Percentiles rank a stretch among this genome's conserved stretches.
Conservation (phyloP, 805 yeast genomes). For the Cyberlindnera mycetangii region DNA sequence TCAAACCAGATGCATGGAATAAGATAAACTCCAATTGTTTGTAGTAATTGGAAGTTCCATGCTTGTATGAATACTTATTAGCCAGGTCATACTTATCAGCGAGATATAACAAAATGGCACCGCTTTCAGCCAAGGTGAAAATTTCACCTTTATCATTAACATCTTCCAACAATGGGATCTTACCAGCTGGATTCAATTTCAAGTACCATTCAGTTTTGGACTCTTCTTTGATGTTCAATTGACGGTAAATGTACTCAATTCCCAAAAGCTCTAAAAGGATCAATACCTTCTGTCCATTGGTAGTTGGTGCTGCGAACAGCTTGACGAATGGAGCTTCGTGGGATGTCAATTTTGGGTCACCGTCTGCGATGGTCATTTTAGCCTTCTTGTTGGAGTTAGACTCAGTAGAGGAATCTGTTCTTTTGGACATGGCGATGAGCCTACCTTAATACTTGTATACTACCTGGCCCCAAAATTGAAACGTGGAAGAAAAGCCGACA, state of each 20-base stretch:
- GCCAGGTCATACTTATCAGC: slow-evolving; percentile 57
- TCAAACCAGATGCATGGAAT: slow-evolving; percentile 56
- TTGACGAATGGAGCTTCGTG: slow-evolving; percentile 40
- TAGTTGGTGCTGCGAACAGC: slow-evolving; percentile 38
- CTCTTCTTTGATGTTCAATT: slow-evolving; percentile 38
- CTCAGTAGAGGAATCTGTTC: not conserved
- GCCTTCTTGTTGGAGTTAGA: slow-evolving; percentile 1
- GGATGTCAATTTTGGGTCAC: slow-evolving; percentile 15
- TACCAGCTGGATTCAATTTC: slow-evolving; percentile 56
- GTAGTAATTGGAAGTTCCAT: slow-evolving; percentile 44
- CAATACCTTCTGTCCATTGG: slow-evolving; percentile 40
- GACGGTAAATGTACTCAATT: slow-evolving; percentile 32
- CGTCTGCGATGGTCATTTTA: slow-evolving; percentile 7
- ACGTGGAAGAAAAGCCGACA: too few relatives aligned
- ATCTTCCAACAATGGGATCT: slow-evolving; percentile 52
- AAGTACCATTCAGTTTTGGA: slow-evolving; percentile 57
- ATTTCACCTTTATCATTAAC: slow-evolving; percentile 35
- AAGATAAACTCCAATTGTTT: slow-evolving; percentile 48
- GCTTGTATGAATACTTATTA: slow-evolving; percentile 35
- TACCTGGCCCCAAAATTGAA: too few relatives aligned
- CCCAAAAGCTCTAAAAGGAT: slow-evolving; percentile 35
- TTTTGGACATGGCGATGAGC: not conserved
- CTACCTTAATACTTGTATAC: too few relatives aligned
- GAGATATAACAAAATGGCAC: slow-evolving; percentile 57
- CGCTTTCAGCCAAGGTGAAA: slow-evolving; percentile 51